These are phyloP conservation scores for Alternaria sp. DNA, from an alignment of 2,329 filamentous ascomycete genomes.

Conservation along the genomic window DNA sequence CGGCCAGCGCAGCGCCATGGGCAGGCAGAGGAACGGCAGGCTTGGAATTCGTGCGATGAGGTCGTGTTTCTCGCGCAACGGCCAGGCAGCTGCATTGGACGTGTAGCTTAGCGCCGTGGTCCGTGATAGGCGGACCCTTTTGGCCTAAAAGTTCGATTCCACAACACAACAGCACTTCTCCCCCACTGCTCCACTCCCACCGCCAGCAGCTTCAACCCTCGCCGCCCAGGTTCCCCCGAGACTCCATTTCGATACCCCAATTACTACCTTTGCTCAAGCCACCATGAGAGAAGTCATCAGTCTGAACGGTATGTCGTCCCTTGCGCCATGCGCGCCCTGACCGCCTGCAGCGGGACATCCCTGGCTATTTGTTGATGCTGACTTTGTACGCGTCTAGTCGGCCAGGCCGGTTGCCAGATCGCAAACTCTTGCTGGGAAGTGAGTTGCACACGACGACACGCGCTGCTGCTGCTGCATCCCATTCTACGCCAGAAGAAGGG, in stretches of 20 bases:
- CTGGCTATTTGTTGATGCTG: constrained; percentile 52
- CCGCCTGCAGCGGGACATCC: constrained; percentile 45
- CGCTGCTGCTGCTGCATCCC: constrained; percentile 8
- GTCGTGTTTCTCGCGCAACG: neutral
- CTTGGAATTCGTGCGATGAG: neutral
- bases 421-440: constrained; percentile 99
- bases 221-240: constrained; percentile 23
- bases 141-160: constrained; percentile 21
- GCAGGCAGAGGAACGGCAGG: neutral
- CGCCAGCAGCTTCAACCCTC: constrained; percentile 27
- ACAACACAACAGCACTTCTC: constrained; percentile 28
- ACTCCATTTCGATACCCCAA: constrained; percentile 40
- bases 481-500: constrained; percentile 20
- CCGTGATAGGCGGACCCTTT: constrained; percentile 10
- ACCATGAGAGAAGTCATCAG: constrained; percentile 99
- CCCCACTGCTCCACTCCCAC: constrained; percentile 22
- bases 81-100: constrained; percentile 14
- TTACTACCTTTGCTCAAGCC: constrained; percentile 42
- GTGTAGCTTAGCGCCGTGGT: constrained; percentile 12
- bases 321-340: constrained; percentile 49
- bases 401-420: constrained; percentile 99
- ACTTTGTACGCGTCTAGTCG: constrained; percentile 73
- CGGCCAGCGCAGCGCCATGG: constrained; percentile 16
- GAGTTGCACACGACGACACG: constrained; percentile 55
- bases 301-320: constrained; percentile 82